Evolutionary conservation across 768 basidiomycete genomes (phyloP).

Genomic region (Hirschioporus abietinus): DNA sequence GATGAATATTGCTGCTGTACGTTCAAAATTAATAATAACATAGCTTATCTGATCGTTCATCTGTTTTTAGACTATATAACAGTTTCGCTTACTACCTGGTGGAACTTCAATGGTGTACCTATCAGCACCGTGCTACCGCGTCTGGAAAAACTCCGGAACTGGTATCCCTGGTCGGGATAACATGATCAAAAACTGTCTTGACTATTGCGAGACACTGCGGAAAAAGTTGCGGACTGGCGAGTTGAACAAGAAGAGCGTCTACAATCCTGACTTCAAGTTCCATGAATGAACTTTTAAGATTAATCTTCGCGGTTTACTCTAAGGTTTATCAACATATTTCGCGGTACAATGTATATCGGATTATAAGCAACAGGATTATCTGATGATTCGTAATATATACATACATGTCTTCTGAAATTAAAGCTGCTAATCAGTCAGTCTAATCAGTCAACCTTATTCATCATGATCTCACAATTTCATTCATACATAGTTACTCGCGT

Average conservation of each 20-base stretch:
- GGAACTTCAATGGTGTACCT: not conserved
- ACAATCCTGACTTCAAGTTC: not conserved
- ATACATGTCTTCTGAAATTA: too few relatives aligned
- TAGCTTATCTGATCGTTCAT: not conserved
- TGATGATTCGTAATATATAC: too few relatives aligned
- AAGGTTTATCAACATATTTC: too few relatives aligned
- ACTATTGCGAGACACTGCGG: not conserved
- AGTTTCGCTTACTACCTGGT: not conserved
- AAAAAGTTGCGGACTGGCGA: not conserved
- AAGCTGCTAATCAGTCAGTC: too few relatives aligned
- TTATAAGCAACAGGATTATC: too few relatives aligned
- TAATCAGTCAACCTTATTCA: too few relatives aligned
- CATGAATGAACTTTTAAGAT: too few relatives aligned
- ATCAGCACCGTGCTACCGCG: not conserved
- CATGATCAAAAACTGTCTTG: not conserved
- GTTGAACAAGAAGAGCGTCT: not conserved
- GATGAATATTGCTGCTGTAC: conserved; percentile 30
- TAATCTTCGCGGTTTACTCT: too few relatives aligned
- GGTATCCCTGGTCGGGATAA: not conserved
- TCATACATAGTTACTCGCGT: too few relatives aligned
- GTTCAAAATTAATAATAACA: conserved; percentile 1
- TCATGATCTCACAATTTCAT: too few relatives aligned
- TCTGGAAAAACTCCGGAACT: not conserved
- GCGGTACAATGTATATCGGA: too few relatives aligned
- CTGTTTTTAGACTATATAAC: not conserved